Conservation (phyloP, 1,284 basidiomycete genomes). For the Fomitopsis schrenkii region DNA sequence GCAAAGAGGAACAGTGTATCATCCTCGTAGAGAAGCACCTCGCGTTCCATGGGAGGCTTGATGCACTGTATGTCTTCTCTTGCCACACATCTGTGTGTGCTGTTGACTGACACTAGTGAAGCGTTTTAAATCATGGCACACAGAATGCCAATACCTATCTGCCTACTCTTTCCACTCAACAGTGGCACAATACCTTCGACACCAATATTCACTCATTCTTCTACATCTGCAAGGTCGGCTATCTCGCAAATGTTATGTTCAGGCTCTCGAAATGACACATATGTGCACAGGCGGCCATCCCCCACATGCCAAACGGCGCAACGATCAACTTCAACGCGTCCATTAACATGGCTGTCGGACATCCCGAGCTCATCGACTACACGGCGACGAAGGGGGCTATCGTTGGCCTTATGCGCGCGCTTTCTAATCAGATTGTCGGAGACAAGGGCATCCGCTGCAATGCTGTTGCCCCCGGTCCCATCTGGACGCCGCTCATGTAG, state of each 20-base stretch:
- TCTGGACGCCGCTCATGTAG: slow-evolving; percentile 50
- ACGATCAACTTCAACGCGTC: slow-evolving; percentile 49
- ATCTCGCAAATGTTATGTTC: slow-evolving; percentile 11
- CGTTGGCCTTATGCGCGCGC: slow-evolving; percentile 39
- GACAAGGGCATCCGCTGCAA: slow-evolving; percentile 50
- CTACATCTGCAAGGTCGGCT: slow-evolving; percentile 42
- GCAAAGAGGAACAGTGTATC: slow-evolving; percentile 38
- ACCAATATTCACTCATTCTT: slow-evolving; percentile 49
- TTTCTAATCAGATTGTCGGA: slow-evolving; percentile 51
- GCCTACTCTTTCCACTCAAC: slow-evolving; percentile 38
- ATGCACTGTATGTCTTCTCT: slow-evolving; percentile 35
- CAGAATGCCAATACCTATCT: slow-evolving; percentile 45
- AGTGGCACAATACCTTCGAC: slow-evolving; percentile 51
- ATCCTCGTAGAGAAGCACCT: slow-evolving; percentile 41
- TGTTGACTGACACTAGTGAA: slow-evolving; percentile 10
- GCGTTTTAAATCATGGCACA: slow-evolving; percentile 50
- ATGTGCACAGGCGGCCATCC: slow-evolving; percentile 26
- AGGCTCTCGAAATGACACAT: slow-evolving; percentile 27
- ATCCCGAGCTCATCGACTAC: slow-evolving; percentile 53
- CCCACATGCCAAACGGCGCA: slow-evolving; percentile 37
- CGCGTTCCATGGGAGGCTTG: slow-evolving; percentile 35
- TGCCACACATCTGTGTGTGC: not conserved
- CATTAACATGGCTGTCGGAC: slow-evolving; percentile 48
- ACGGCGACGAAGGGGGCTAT: slow-evolving; percentile 55
- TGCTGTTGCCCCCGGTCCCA: slow-evolving; percentile 45